These are phyloP conservation scores for Begonia loranthoides DNA, from an alignment of 306 rosid species.

Conservation along the genomic window DNA sequence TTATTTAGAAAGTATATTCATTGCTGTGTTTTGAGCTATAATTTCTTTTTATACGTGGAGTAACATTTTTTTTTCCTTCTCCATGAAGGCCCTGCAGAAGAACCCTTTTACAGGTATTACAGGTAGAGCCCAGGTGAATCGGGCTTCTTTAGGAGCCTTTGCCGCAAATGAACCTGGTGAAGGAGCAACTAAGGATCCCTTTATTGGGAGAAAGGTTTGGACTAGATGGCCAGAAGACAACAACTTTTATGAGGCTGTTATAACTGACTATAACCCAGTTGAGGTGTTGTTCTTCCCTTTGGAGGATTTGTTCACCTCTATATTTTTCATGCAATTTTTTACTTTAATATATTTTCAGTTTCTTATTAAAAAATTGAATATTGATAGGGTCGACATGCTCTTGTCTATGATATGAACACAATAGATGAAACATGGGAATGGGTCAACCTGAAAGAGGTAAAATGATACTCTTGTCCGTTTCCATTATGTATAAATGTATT, in stretches of 20 bases:
- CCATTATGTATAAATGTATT: background rate
- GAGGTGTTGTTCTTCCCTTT: slow-evolving; percentile 10
- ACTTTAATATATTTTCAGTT: too few species aligned
- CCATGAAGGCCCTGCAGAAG: slow-evolving; percentile 29
- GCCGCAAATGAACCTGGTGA: slow-evolving; percentile 10
- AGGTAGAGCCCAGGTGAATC: slow-evolving; percentile 25
- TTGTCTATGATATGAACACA: slow-evolving; percentile 43
- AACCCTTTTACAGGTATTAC: slow-evolving; percentile 22
- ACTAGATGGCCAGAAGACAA: slow-evolving; percentile 47
- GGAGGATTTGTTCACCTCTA: too few species aligned
- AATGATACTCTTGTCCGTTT: background rate
- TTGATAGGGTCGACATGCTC: slow-evolving; percentile 35
- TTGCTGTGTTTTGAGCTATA: slow-evolving; percentile 12
- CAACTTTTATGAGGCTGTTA: slow-evolving; percentile 37
- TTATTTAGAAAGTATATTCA: background rate
- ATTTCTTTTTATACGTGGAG: too few species aligned
- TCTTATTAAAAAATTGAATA: background rate
- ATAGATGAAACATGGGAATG: slow-evolving; percentile 49
- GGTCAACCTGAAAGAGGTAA: slow-evolving; percentile 19
- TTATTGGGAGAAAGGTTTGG: slow-evolving; percentile 43
- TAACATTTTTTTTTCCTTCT: too few species aligned
- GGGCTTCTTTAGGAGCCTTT: slow-evolving; percentile 26
- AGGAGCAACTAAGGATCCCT: slow-evolving; percentile 18
- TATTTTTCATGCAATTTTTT: too few species aligned
- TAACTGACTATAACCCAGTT: slow-evolving; percentile 23